Base-by-base conservation (phyloP, 208 protist species). In the Wallacemonas sp. region DNA sequence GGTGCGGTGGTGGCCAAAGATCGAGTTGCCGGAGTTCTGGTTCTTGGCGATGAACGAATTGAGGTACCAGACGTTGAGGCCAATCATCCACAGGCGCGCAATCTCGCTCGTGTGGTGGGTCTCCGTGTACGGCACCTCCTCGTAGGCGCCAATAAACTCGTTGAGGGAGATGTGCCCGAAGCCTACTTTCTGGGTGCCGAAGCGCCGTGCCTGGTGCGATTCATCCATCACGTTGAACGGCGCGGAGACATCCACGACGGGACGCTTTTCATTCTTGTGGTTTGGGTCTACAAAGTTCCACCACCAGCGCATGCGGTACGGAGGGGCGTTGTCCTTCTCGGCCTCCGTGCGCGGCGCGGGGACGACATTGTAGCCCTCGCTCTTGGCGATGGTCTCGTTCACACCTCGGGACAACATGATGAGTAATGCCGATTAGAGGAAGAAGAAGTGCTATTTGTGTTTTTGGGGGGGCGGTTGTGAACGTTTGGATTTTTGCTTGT, bases 61-160 rank as follows among this genome's bases (percentile, higher is more conserved):
- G 8, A 74, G 18, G 31, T 83, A 79, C 77, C 78, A 90, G 20
- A 91, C 73, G 55, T 94, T 92, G 12, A 88, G 62, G 1, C 44
- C 77, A 26, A 39, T 48, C 67, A 92, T 77, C 82, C 80, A 90
- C 70, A 82, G 75, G 54, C 81, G 78, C 38, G 91, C 81, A 20
- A 85, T 79, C 64, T 91, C 84, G 39, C 57, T 78, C 18, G 85
- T 92, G 79, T 92, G 83, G 67, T 91, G 76, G 2, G 78, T 81
- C 45, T 92, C 79, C 18, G 86, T 82, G 82, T 94, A 94, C 16
- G 89, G 89, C 28, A 92, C 86, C 59, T 94, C 82, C 76, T 94
- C 89, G 29, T 79, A 63, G 14, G 61, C 46, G 28, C 89, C 86
- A 18, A 78, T 86, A 41, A 92, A 92, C 55, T 82, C 79, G 65